Conservation (phyloP, 495 filamentous ascomycete genomes). For the Cairneyella variabilis region DNA sequence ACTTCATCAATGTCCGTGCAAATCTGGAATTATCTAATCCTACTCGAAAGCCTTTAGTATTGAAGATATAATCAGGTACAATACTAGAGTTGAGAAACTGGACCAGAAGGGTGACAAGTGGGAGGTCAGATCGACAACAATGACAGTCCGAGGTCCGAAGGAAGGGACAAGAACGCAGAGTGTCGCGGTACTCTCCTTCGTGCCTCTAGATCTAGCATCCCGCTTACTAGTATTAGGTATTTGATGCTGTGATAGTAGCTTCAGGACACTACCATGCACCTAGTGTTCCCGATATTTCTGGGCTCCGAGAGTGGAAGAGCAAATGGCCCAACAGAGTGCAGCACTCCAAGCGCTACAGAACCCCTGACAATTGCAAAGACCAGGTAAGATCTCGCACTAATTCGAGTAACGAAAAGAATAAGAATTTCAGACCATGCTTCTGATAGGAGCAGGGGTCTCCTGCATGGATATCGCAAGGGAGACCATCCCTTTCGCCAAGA, state of each 20-base stretch:
- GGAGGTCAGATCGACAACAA: slow-evolving; percentile 41
- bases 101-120: slow-evolving; percentile 45
- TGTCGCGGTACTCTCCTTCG: slow-evolving; percentile 6
- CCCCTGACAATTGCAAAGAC: slow-evolving; percentile 48
- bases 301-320: slow-evolving; percentile 54
- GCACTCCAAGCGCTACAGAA: slow-evolving; percentile 78
- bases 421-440: slow-evolving; percentile 52
- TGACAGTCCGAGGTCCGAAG: slow-evolving; percentile 14
- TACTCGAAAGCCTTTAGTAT: slow-evolving; percentile 47
- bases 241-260: slow-evolving; percentile 81
- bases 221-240: slow-evolving; percentile 29
- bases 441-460: slow-evolving; percentile 77
- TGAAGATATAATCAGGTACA: slow-evolving; percentile 44
- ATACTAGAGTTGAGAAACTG: slow-evolving; percentile 57
- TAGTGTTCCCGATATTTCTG: slow-evolving; percentile 60
- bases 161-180: slow-evolving; percentile 19
- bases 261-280: slow-evolving; percentile 76
- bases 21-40: slow-evolving; percentile 54
- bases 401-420: slow-evolving; percentile 49
- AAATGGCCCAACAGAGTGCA: slow-evolving; percentile 60
- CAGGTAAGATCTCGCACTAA: slow-evolving; percentile 50
- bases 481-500: slow-evolving; percentile 28
- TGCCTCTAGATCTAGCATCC: background rate
- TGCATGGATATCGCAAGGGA: slow-evolving; percentile 68
- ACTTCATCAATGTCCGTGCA: slow-evolving; percentile 50